Conservation (phyloP, 768 basidiomycete species). For the Auriculariales sp. region DNA sequence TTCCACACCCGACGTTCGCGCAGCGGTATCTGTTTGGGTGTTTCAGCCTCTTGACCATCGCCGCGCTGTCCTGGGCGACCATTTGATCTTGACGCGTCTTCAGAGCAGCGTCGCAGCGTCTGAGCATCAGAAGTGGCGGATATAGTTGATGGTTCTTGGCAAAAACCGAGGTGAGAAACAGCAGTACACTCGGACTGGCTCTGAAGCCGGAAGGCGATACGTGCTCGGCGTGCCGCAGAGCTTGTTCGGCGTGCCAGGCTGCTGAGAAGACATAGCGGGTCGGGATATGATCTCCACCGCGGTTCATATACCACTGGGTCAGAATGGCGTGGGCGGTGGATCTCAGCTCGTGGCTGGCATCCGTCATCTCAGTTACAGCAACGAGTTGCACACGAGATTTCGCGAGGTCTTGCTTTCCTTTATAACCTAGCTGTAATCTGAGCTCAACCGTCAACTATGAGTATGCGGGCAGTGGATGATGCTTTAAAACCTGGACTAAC, state of each 20-base stretch:
- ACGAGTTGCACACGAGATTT: not conserved
- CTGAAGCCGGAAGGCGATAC: not conserved
- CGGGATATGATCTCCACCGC: not conserved
- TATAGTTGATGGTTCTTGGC: too few relatives aligned
- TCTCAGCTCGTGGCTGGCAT: not conserved
- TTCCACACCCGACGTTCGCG: not conserved
- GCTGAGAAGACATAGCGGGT: not conserved
- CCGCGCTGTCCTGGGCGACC: not conserved
- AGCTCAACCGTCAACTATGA: not conserved
- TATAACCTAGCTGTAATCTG: not conserved
- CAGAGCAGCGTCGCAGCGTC: not conserved
- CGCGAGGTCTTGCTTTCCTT: not conserved
- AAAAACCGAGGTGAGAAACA: not conserved
- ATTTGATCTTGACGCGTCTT: not conserved
- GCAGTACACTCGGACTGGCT: not conserved
- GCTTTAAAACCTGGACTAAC: too few relatives aligned
- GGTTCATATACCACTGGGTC: not conserved
- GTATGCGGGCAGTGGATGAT: too few relatives aligned
- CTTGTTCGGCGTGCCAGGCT: not conserved
- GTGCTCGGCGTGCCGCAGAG: not conserved
- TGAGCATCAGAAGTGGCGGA: too few relatives aligned
- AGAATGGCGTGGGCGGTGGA: not conserved
- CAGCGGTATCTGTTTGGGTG: not conserved
- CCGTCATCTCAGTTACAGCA: not conserved
- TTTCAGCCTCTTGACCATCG: not conserved